These are phyloP conservation scores for Silene conica DNA, from an alignment of 148 eudicot species.

Conservation along the genomic window DNA sequence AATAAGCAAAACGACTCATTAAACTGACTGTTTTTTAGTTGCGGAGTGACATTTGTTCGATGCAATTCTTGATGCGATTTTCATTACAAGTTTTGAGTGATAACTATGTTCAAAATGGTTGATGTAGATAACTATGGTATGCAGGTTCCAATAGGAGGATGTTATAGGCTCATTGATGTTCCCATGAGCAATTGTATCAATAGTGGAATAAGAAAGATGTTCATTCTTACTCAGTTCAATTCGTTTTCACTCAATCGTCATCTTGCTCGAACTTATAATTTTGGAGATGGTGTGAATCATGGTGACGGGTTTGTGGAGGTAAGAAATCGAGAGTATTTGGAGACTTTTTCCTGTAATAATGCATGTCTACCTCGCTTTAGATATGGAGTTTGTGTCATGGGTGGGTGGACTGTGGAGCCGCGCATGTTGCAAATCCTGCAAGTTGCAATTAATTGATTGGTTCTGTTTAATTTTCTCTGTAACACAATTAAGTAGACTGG, in stretches of 20 bases:
- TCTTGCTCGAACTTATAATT: conserved; percentile 64
- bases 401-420: no score
- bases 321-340: conserved; percentile 11
- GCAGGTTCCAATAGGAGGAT: conserved; percentile 95
- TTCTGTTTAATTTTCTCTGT: background rate
- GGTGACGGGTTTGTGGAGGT: conserved; percentile 99
- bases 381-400: background rate
- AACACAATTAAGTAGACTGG: background rate
- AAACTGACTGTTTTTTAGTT: background rate
- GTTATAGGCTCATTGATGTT: conserved; percentile 89
- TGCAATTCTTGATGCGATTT: background rate
- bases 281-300: conserved; percentile 83
- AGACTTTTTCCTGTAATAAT: background rate
- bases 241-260: conserved; percentile 95
- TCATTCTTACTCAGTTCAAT: conserved; percentile 92
- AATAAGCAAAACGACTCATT: background rate
- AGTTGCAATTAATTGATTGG: no score
- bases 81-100: background rate
- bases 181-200: conserved; percentile 99
- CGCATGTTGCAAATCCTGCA: no score
- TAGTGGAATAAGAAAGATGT: conserved; percentile 82
- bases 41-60: no score
- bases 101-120: conserved; percentile 6
- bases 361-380: background rate
- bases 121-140: conserved; percentile 16